These are phyloP conservation scores for Avena sativa DNA, from an alignment of 176 grass and related monocot genomes.

Conservation along the genomic window DNA sequence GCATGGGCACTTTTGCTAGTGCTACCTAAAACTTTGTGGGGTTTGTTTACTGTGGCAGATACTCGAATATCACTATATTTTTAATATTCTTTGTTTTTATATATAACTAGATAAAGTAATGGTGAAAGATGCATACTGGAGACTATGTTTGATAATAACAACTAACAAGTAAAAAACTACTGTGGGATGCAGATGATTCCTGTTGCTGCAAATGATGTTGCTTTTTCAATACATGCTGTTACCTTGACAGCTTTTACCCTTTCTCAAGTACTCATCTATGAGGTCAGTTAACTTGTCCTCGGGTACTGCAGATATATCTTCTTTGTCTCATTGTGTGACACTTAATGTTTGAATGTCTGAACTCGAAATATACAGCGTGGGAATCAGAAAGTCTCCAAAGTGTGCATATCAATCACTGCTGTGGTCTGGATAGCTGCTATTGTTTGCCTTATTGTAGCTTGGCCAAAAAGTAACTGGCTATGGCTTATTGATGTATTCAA, in stretches of 20 bases:
- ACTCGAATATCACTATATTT: not conserved
- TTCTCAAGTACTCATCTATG: constrained; percentile 95
- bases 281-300: constrained; percentile 63
- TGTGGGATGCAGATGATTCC: constrained; percentile 76
- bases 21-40: not conserved
- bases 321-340: not conserved
- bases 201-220: constrained; percentile 96
- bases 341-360: constrained; percentile 31
- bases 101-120: not conserved
- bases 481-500: constrained; percentile 95
- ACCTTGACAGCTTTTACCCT: constrained; percentile 87
- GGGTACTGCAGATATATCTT: not conserved
- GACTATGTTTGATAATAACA: not conserved
- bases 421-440: constrained; percentile 67
- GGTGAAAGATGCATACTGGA: not conserved
- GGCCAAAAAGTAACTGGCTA: constrained; percentile 80
- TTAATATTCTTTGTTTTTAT: not conserved
- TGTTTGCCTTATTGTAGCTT: constrained; percentile 77
- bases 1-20: too few species aligned
- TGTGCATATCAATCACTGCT: constrained; percentile 66
- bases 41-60: not conserved
- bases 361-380: constrained; percentile 70
- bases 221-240: constrained; percentile 93
- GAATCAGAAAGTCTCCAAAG: constrained; percentile 86
- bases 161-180: not conserved